A percentile compares a stretch with the other conserved stretches of the same genome.
These are phyloP conservation scores for Monascus ruber DNA, from an alignment of 2,329 filamentous ascomycete genomes.

Conservation along the genomic window DNA sequence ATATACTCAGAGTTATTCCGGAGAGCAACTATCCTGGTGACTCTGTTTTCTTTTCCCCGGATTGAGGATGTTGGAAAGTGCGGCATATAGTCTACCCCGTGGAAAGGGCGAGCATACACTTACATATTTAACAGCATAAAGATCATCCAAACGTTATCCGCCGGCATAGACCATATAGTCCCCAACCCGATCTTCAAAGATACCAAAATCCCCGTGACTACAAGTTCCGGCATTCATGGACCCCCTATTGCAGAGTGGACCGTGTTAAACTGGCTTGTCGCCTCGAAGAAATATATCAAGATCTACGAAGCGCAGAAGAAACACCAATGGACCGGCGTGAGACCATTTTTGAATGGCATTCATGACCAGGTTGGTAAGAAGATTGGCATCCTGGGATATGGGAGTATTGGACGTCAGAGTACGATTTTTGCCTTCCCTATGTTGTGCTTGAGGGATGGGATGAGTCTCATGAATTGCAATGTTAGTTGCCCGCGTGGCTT, in stretches of 20 bases:
- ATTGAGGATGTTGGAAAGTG: slow-evolving; percentile 19
- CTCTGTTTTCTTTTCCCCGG: slow-evolving; percentile 14
- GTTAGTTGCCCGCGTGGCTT: slow-evolving; percentile 44
- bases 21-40: slow-evolving; percentile 15
- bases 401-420: slow-evolving; percentile 52
- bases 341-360: slow-evolving; percentile 14
- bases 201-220: slow-evolving; percentile 43
- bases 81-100: neutral
- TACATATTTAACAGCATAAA: slow-evolving; percentile 22
- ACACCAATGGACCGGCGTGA: slow-evolving; percentile 36
- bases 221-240: slow-evolving; percentile 46
- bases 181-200: slow-evolving; percentile 43
- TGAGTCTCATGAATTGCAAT: too few relatives aligned
- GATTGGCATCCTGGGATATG: slow-evolving; percentile 52
- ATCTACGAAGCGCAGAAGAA: slow-evolving; percentile 49
- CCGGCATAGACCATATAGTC: slow-evolving; percentile 45
- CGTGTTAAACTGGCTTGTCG: slow-evolving; percentile 49
- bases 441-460: neutral
- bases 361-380: slow-evolving; percentile 47
- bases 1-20: slow-evolving; percentile 9
- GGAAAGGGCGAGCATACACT: neutral
- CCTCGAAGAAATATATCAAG: slow-evolving; percentile 42
- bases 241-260: slow-evolving; percentile 59
- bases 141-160: slow-evolving; percentile 47
- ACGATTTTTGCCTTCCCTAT: slow-evolving; percentile 8